A percentile compares a stretch with the other conserved stretches of the same genome.
These are phyloP conservation scores for Flaveria trinervia DNA, from an alignment of 129 eudicot genomes.

Conservation along the genomic window DNA sequence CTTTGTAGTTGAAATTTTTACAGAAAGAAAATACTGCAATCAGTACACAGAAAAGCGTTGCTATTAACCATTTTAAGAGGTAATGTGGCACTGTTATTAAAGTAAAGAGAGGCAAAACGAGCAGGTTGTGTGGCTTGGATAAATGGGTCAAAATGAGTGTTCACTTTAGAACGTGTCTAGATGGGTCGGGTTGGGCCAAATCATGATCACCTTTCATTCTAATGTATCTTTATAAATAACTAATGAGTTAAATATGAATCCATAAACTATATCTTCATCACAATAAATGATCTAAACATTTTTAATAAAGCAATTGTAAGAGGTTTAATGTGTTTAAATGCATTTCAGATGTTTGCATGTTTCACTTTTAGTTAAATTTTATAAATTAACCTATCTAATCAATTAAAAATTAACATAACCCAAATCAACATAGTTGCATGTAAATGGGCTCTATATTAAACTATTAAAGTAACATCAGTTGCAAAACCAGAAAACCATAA, in stretches of 20 bases:
- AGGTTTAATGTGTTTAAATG: neutral
- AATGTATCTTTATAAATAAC: neutral
- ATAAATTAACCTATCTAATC: neutral
- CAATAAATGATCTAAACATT: neutral
- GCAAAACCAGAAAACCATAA: neutral
- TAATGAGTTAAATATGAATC: neutral
- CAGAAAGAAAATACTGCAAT: neutral
- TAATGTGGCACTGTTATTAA: too few species aligned
- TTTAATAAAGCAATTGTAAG: neutral
- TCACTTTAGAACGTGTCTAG: neutral
- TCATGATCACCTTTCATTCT: neutral
- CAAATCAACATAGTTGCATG: neutral
- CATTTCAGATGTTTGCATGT: neutral
- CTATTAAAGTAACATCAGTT: neutral
- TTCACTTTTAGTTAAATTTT: neutral
- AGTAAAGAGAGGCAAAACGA: neutral
- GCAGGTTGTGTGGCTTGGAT: neutral
- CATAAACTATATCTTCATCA: neutral
- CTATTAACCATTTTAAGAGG: neutral
- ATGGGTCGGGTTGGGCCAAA: neutral
- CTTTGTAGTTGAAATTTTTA: conserved; percentile 5
- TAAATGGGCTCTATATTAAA: neutral
- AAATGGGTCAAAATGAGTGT: neutral
- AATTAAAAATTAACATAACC: neutral
- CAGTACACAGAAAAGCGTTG: neutral